Evolutionary conservation across 176 grass and related monocot species (phyloP).

Genomic region (Lolium multiflorum): DNA sequence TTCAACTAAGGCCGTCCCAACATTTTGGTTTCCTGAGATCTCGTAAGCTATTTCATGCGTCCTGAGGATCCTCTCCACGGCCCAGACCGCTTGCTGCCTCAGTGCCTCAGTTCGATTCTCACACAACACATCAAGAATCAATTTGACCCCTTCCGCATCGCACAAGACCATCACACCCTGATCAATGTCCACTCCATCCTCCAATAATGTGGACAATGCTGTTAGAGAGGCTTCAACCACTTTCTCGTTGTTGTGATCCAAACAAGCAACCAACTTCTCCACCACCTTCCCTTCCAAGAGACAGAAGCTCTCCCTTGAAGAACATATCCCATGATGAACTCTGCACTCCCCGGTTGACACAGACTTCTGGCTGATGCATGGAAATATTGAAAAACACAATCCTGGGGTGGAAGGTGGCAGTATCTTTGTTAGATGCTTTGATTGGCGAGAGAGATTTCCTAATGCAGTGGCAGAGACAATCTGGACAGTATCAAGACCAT

Average conservation of each 20-base stretch:
- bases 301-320: constrained; percentile 85
- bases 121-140: constrained; percentile 72
- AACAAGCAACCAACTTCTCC: constrained; percentile 87
- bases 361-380: constrained; percentile 69
- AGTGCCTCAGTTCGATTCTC: constrained; percentile 73
- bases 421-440: constrained; percentile 76
- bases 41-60: constrained; percentile 75
- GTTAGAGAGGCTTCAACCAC: constrained; percentile 87
- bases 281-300: constrained; percentile 92
- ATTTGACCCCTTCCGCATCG: constrained; percentile 76
- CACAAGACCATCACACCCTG: constrained; percentile 78
- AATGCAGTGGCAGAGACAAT: constrained; percentile 73
- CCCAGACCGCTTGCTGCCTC: constrained; percentile 77
- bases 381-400: constrained; percentile 74
- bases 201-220: constrained; percentile 82
- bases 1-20: constrained; percentile 85
- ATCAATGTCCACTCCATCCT: constrained; percentile 90
- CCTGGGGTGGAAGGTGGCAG: constrained; percentile 56
- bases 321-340: constrained; percentile 86
- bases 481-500: constrained; percentile 79
- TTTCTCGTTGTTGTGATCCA: constrained; percentile 85
- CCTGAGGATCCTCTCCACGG: constrained; percentile 92
- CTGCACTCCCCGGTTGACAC: constrained; percentile 62
- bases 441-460: constrained; percentile 81
- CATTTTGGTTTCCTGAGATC: constrained; percentile 94